A percentile compares a stretch with the other conserved stretches of the same genome.
phyloP scores from a whole-genome alignment of 2,329 filamentous ascomycete genomes.

The Colletotrichum spaethianum region DNA sequence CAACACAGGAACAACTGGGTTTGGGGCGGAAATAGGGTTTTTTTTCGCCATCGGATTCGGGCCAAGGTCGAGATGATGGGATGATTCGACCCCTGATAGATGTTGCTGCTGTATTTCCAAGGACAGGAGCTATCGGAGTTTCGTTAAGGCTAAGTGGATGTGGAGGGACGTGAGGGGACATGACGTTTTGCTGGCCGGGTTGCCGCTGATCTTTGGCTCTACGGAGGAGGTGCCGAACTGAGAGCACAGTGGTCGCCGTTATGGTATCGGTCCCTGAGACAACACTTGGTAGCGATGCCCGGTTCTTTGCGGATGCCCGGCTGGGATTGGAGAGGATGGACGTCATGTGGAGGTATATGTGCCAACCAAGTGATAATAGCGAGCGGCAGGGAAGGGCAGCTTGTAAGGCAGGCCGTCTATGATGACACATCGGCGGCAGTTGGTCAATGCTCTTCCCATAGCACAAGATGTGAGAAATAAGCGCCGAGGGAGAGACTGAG shows the following conservation, averaged over 20 bases:
- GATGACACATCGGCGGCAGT: neutral
- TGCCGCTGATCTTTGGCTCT: conserved; percentile 27
- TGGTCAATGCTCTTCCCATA: neutral
- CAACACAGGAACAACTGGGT: conserved; percentile 4
- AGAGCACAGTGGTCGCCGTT: conserved; percentile 11
- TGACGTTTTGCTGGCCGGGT: conserved; percentile 26
- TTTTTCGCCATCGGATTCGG: neutral
- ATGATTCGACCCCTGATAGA: neutral
- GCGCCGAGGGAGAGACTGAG: neutral
- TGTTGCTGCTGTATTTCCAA: conserved; percentile 10
- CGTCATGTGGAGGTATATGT: conserved; percentile 38
- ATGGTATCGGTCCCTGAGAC: neutral
- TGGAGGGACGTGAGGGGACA: conserved; percentile 22
- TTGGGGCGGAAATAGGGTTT: neutral
- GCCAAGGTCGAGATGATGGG: neutral
- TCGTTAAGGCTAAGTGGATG: conserved; percentile 10
- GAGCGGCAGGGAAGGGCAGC: neutral
- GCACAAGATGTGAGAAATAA: neutral
- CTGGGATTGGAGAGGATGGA: neutral
- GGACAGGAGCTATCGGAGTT: neutral
- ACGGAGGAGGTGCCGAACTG: conserved; percentile 2
- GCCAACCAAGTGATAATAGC: conserved; percentile 20
- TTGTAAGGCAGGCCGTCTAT: neutral
- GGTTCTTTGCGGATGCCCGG: conserved; percentile 7
- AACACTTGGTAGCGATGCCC: conserved; percentile 4